phyloP scores from a whole-genome alignment of 2,329 filamentous ascomycete species.

The Fusarium acutatum region DNA sequence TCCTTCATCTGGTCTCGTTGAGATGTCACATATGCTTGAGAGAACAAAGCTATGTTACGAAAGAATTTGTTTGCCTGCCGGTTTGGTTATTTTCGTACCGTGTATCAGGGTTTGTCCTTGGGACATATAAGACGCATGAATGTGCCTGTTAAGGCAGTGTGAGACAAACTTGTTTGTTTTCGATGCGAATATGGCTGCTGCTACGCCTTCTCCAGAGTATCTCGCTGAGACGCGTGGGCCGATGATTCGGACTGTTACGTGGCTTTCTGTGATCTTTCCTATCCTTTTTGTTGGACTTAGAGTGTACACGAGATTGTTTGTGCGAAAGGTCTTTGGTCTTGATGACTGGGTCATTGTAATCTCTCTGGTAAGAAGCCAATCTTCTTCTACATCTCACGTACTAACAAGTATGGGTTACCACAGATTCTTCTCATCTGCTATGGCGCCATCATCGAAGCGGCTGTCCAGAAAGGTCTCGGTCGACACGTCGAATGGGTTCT shows the following conservation, averaged over 20 bases:
- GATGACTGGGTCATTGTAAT: constrained; percentile 29
- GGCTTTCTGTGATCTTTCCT: constrained; percentile 19
- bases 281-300: constrained; percentile 8
- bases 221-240: constrained; percentile 17
- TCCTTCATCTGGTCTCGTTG: background rate
- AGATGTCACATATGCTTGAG: background rate
- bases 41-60: background rate
- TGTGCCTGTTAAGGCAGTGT: background rate
- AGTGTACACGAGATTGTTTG: constrained; percentile 14
- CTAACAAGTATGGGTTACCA: background rate
- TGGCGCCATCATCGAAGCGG: constrained; percentile 20
- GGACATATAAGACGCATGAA: constrained; percentile 1
- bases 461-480: constrained; percentile 20
- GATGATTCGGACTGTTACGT: constrained; percentile 19
- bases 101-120: background rate
- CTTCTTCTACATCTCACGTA: accelerated
- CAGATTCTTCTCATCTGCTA: constrained; percentile 23
- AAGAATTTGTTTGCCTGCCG: background rate
- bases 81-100: background rate
- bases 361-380: background rate
- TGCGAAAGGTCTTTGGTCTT: constrained; percentile 27
- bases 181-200: background rate
- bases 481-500: constrained; percentile 24
- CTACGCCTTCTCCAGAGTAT: constrained; percentile 9
- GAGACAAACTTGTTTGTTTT: background rate